Percentiles rank a stretch among this genome's conserved stretches.
Evolutionary conservation across 2,329 filamentous ascomycete genomes (phyloP).

Genomic region (Apiospora koreana): DNA sequence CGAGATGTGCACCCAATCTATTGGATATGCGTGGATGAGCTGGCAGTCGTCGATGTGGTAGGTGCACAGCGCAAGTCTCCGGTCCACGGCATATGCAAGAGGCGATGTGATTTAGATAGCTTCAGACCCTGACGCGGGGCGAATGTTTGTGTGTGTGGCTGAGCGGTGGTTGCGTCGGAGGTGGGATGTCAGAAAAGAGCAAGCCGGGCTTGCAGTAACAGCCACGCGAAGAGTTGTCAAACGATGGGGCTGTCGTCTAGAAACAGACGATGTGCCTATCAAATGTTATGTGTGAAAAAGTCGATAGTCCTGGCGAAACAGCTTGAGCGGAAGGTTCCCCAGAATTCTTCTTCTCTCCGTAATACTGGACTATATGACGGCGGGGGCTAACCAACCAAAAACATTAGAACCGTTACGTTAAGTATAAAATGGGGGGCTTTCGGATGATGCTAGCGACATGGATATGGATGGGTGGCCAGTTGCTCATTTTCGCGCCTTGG

Average conservation of each 20-base stretch:
- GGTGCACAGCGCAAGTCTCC: conserved; percentile 54
- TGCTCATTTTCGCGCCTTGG: conserved; percentile 42
- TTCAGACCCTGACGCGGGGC: conserved; percentile 10
- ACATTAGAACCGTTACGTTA: conserved; percentile 40
- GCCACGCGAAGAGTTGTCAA: conserved; percentile 6
- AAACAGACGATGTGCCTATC: conserved; percentile 21
- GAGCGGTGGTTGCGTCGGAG: conserved; percentile 28
- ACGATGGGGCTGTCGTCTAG: conserved; percentile 28
- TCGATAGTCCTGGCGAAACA: conserved; percentile 36
- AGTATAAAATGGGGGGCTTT: conserved; percentile 39
- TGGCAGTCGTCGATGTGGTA: conserved; percentile 57
- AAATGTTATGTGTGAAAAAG: conserved; percentile 31
- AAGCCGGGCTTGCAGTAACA: conserved; percentile 2
- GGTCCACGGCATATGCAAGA: conserved; percentile 60
- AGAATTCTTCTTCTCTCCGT: conserved; percentile 24
- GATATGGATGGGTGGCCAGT: conserved; percentile 31
- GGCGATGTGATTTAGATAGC: conserved; percentile 9
- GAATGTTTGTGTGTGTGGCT: conserved; percentile 42
- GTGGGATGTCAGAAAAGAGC: conserved; percentile 4
- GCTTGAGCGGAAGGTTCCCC: conserved; percentile 30
- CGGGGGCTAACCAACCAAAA: conserved; percentile 44
- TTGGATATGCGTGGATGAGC: conserved; percentile 62
- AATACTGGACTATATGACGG: conserved; percentile 31
- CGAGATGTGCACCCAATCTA: conserved; percentile 54
- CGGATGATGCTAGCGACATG: conserved; percentile 35